Base-by-base conservation (phyloP, 306 rosid genomes). In the Corylus americana region DNA sequence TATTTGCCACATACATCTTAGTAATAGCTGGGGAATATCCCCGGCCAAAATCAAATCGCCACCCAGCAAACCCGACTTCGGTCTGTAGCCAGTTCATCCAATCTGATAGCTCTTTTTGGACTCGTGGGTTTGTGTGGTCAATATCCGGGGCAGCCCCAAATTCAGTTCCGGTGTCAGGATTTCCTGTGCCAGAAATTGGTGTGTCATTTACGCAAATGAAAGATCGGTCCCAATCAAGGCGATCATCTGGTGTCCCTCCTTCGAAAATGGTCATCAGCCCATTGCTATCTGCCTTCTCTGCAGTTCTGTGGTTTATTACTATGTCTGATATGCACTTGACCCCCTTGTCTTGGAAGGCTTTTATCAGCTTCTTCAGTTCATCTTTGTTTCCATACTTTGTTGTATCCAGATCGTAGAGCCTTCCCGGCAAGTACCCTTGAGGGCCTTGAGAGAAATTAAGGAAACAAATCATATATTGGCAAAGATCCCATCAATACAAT, bases 1-100 rank as follows among this genome's bases (percentile, higher is more conserved):
- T 63, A 2, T 63, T 63, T 31, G 8, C n/a, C 47, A 63, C 7
- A 14, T 63, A 63, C 10, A 5, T 63, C 47, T 14, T 63, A 13
- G 14, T 11, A 63, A 29, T 11, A 63, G 70, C 20, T 2, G 70
- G 70, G n/a, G n/a, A 29, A 14, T 4, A 63, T 63, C 70, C 70
- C 5, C 16, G 2, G 11, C 8, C 45, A 29, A 63, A 29, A 63
- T 63, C 70, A 63, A 63, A 29, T 63, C 70, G 39, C 42, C 42
- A 63, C 20, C 70, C 45, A 14, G 8, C 45, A 31, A 63, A 63
- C 22, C 70, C 70, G 0, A 63, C 7, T 14, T 63, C 70, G 7
- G 70, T 63, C 45, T 63, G 31, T 2, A 63, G 45, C 70, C 70
- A 63, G 70, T 63, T 63, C 70, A 63, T 63, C 70, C 70, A 63